These are phyloP conservation scores for Verticillium nonalfalfae DNA, from an alignment of 2,329 filamentous ascomycete genomes.

Conservation along the genomic window DNA sequence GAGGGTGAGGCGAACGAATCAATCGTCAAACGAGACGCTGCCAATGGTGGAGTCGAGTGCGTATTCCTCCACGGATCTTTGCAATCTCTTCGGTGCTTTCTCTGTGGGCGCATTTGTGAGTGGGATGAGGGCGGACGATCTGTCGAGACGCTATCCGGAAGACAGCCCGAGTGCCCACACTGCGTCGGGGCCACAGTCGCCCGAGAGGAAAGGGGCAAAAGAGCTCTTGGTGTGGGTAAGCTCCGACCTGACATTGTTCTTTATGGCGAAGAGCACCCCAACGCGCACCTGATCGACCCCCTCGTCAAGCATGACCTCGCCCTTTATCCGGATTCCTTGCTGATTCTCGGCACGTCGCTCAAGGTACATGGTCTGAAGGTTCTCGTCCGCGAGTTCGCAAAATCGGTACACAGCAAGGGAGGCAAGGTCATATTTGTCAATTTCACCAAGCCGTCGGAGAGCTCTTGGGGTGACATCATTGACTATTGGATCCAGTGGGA, in stretches of 20 bases:
- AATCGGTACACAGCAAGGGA: constrained; percentile 60
- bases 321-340: constrained; percentile 57
- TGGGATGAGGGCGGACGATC: constrained; percentile 55
- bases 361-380: constrained; percentile 66
- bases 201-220: constrained; percentile 58
- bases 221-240: constrained; percentile 60
- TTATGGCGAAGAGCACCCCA: constrained; percentile 68
- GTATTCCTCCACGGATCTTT: constrained; percentile 71
- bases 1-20: background rate
- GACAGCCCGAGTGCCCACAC: constrained; percentile 60
- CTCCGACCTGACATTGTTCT: constrained; percentile 67
- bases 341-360: constrained; percentile 66
- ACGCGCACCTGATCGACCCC: constrained; percentile 59
- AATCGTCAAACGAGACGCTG: background rate
- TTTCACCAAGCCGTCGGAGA: constrained; percentile 64
- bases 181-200: constrained; percentile 58
- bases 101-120: constrained; percentile 49
- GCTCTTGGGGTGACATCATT: constrained; percentile 65
- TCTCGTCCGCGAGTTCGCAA: constrained; percentile 65
- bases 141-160: constrained; percentile 52
- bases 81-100: constrained; percentile 56
- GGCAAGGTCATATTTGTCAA: constrained; percentile 70
- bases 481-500: constrained; percentile 73
- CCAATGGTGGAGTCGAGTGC: constrained; percentile 45
- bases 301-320: constrained; percentile 63